Percentiles rank a stretch among this genome's conserved stretches.
phyloP scores from a whole-genome alignment of 108 stramenopile genomes.

The Pseudonitzschia multiseries region DNA sequence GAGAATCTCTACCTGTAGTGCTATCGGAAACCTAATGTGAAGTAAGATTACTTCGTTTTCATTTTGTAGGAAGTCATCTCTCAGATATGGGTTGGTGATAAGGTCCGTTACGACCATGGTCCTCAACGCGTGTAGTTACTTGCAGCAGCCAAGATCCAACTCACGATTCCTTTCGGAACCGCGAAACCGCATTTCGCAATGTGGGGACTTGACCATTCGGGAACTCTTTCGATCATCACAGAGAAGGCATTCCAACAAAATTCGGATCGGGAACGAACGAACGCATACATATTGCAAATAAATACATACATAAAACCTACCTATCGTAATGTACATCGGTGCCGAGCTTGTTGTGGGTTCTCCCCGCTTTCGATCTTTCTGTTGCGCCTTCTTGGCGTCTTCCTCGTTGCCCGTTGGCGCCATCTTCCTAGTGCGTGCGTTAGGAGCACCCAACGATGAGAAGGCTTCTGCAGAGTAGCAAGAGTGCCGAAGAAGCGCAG shows the following conservation, averaged over 20 bases:
- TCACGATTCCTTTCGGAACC: constrained; percentile 36
- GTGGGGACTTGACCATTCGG: constrained; percentile 37
- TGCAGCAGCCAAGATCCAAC: constrained; percentile 27
- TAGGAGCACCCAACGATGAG: too few relatives aligned
- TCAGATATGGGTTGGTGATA: constrained; percentile 76
- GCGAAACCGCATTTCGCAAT: constrained; percentile 18
- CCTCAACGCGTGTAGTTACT: constrained; percentile 66
- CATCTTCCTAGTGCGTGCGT: background rate
- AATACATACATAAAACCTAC: too few relatives aligned
- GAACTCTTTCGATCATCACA: constrained; percentile 36
- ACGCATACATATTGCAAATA: background rate
- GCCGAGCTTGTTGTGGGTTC: constrained; percentile 27
- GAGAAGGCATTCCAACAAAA: constrained; percentile 3
- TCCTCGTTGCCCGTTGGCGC: background rate
- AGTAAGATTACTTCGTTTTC: background rate
- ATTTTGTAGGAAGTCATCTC: constrained; percentile 10
- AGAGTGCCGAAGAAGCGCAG: background rate
- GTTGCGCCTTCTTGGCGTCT: background rate
- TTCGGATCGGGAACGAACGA: background rate
- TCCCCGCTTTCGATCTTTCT: background rate
- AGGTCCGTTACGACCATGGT: constrained; percentile 44
- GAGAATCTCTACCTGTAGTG: background rate
- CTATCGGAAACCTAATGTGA: background rate
- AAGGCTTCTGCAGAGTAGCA: background rate
- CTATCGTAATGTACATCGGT: constrained; percentile 78